Evolutionary conservation across 2,329 filamentous ascomycete species (phyloP).

Genomic region (Diaporthe longicolla): DNA sequence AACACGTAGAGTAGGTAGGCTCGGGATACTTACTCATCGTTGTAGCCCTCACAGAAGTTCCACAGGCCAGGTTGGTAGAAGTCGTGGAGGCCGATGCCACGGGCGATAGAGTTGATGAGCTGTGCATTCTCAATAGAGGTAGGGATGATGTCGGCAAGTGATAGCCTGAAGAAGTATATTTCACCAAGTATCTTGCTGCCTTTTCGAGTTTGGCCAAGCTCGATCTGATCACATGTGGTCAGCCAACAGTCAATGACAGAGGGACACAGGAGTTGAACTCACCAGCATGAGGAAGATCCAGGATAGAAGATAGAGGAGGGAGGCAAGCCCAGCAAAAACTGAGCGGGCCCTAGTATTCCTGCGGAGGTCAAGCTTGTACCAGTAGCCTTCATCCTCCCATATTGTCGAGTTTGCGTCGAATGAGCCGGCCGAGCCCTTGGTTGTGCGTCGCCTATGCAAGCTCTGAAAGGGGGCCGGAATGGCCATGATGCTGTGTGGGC

Average conservation of each 20-base stretch:
- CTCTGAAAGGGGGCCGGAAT: slow-evolving; percentile 38
- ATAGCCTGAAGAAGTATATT: slow-evolving; percentile 88
- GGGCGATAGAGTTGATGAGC: slow-evolving; percentile 89
- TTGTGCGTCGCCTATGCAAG: slow-evolving; percentile 41
- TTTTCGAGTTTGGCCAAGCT: slow-evolving; percentile 81
- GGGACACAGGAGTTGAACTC: slow-evolving; percentile 43
- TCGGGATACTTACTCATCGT: slow-evolving; percentile 64
- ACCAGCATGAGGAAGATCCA: slow-evolving; percentile 86
- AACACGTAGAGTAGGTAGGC: neutral
- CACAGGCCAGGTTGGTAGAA: slow-evolving; percentile 95
- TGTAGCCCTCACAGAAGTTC: slow-evolving; percentile 92
- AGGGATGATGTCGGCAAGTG: slow-evolving; percentile 86
- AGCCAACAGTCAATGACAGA: slow-evolving; percentile 9
- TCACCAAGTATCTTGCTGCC: slow-evolving; percentile 69
- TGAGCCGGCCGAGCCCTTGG: slow-evolving; percentile 43
- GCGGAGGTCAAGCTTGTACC: slow-evolving; percentile 53
- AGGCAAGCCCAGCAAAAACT: slow-evolving; percentile 75
- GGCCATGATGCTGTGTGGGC: slow-evolving; percentile 33
- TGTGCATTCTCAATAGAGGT: slow-evolving; percentile 77
- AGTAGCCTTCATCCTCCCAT: slow-evolving; percentile 38
- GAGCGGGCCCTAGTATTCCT: slow-evolving; percentile 67
- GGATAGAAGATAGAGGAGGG: slow-evolving; percentile 79
- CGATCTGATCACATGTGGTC: slow-evolving; percentile 55
- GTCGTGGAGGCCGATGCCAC: slow-evolving; percentile 89
- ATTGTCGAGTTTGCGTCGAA: slow-evolving; percentile 36